Evolutionary conservation across 306 rosid genomes (phyloP), one percentile per base, ranked within the genome.

Genomic region (Hylodesmum podocarpum): DNA sequence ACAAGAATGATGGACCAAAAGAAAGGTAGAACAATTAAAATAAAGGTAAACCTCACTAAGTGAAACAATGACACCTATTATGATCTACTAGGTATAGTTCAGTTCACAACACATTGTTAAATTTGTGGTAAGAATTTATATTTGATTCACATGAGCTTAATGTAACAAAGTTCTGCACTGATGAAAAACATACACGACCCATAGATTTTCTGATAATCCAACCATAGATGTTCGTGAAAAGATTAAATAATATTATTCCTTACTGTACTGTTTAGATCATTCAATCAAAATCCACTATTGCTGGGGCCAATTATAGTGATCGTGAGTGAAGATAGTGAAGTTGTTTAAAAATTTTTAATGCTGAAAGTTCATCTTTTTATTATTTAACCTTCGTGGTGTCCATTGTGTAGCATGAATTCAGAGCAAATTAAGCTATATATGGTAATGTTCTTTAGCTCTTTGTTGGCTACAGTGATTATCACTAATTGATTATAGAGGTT

Each of bases 181-280:
- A n/a, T n/a, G n/a, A n/a, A n/a, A n/a, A n/a, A n/a, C n/a, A n/a
- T n/a, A n/a, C n/a, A n/a, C n/a, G n/a, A n/a, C n/a, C n/a, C n/a
- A n/a, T n/a, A n/a, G n/a, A n/a, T n/a, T 58, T 63, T 57, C 40
- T 58, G 41, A 25, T 51, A 28, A 43, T 72, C 79, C 53, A 62
- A 72, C 41, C 70, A 29, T 16, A 40, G 44, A 41, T 67, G 70
- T 55, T 39, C 0, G 15, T 22, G 65, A 34, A 76, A 27, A 76
- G 72, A 40, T 75, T 47, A n/a, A 72, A 47, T 37, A 22, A 34
- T 34, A 43, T 19, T 59, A 39, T 27, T 53, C 47, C 40, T 59
- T 14, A 78, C 9, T 25, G 8, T 5, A 49, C 29, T 39, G 12
- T 33, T 33, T 24, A 15, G 6, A 69, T 31, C 50, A 43, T 68